These are phyloP conservation scores for Fusarium sp. DNA, from an alignment of 2,329 filamentous ascomycete species.

Conservation along the genomic window DNA sequence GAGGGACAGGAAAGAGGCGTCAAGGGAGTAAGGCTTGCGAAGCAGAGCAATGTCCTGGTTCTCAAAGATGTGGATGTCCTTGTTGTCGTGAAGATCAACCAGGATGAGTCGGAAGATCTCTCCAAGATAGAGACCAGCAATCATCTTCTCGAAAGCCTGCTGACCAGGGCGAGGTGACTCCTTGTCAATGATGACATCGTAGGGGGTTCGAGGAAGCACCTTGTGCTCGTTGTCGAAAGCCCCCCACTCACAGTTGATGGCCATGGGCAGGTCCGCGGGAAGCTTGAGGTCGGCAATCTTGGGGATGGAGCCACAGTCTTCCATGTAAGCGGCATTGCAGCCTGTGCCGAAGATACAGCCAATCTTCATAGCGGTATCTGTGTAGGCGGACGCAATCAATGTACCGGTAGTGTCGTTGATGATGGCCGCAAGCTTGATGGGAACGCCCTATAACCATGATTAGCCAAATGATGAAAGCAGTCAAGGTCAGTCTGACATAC, in stretches of 20 bases:
- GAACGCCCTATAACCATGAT: conserved; percentile 71
- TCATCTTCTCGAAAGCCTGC: conserved; percentile 98
- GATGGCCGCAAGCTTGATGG: conserved; percentile 90
- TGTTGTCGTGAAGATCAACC: conserved; percentile 84
- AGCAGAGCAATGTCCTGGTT: conserved; percentile 83
- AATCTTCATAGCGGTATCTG: conserved; percentile 91
- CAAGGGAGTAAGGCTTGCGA: conserved; percentile 87
- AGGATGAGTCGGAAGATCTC: conserved; percentile 93
- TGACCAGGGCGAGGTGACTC: conserved; percentile 93
- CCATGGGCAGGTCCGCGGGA: conserved; percentile 84
- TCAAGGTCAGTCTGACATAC: conserved; percentile 42
- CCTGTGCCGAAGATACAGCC: conserved; percentile 99
- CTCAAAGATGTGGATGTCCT: conserved; percentile 80
- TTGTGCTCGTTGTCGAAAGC: conserved; percentile 95
- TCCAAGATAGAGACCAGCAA: conserved; percentile 91
- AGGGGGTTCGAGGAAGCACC: conserved; percentile 85
- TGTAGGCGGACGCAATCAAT: conserved; percentile 95
- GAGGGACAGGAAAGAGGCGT: conserved; percentile 90
- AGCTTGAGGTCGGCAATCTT: conserved; percentile 94
- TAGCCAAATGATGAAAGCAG: conserved; percentile 8
- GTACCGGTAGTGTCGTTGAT: conserved; percentile 99
- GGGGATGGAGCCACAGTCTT: conserved; percentile 87
- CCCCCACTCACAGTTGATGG: conserved; percentile 98
- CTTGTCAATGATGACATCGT: conserved; percentile 88
- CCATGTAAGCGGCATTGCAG: conserved; percentile 99